Conservation (phyloP, 148 eudicot species). For the Vaccinium myrtillus region DNA sequence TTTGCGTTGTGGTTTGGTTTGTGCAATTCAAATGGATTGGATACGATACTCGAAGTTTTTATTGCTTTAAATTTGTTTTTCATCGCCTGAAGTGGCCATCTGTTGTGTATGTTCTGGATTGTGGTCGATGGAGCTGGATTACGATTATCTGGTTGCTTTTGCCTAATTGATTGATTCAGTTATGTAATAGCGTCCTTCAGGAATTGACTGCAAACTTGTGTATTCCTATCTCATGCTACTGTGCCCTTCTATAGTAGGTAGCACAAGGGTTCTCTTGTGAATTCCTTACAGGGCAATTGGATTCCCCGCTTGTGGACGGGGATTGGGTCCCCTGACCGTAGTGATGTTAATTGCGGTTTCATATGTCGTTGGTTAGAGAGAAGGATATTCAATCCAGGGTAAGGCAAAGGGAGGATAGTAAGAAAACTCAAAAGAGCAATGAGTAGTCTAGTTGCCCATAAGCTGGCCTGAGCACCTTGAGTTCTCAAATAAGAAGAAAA, state of each 20-base stretch:
- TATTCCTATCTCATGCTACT: neutral
- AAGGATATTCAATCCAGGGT: too few relatives aligned
- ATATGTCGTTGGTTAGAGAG: too few relatives aligned
- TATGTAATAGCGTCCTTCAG: neutral
- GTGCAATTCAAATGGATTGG: constrained; percentile 2
- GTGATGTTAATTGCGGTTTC: too few relatives aligned
- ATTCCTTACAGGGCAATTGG: too few relatives aligned
- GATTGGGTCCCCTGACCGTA: too few relatives aligned
- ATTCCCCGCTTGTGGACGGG: too few relatives aligned
- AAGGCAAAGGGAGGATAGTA: too few relatives aligned
- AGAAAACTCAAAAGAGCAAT: too few relatives aligned
- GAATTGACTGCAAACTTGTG: neutral
- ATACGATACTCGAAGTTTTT: neutral
- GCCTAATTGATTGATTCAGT: neutral
- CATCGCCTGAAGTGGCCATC: neutral
- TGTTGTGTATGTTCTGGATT: neutral
- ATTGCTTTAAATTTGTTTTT: neutral
- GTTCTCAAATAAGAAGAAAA: too few relatives aligned
- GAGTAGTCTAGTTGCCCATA: too few relatives aligned
- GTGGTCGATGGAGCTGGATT: constrained; percentile 11
- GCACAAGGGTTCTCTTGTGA: neutral
- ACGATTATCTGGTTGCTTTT: neutral
- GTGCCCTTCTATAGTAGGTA: neutral
- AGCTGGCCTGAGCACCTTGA: too few relatives aligned
- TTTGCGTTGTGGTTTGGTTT: neutral